Evolutionary conservation across 2,329 filamentous ascomycete species (phyloP).

Genomic region (Paecilomyces sp.): DNA sequence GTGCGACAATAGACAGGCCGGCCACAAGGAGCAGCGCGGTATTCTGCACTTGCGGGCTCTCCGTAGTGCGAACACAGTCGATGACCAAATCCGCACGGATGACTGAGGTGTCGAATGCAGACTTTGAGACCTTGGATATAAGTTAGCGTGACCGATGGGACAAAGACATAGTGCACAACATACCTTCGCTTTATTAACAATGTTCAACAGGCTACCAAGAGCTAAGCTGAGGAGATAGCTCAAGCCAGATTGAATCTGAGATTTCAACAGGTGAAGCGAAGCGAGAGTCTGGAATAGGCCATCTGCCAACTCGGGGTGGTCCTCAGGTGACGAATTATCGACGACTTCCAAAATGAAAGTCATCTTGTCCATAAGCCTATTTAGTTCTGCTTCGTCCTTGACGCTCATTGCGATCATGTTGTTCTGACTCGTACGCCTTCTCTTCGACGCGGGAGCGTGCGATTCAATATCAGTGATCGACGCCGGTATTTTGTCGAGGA

Average conservation of each 20-base stretch:
- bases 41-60: conserved; percentile 90
- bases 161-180: conserved; percentile 1
- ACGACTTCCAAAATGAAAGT: conserved; percentile 86
- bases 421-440: conserved; percentile 68
- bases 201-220: conserved; percentile 71
- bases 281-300: conserved; percentile 78
- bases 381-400: conserved; percentile 59
- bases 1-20: conserved; percentile 75
- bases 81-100: conserved; percentile 87
- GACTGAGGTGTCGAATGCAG: conserved; percentile 65
- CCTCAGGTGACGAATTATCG: conserved; percentile 68
- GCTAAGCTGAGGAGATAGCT: conserved; percentile 85
- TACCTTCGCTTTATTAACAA: conserved; percentile 68
- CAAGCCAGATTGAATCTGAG: conserved; percentile 74
- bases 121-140: conserved; percentile 14
- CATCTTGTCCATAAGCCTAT: conserved; percentile 62
- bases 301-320: conserved; percentile 67
- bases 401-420: conserved; percentile 57
- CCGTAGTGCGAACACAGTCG: conserved; percentile 85
- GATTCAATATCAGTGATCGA: conserved; percentile 62
- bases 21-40: conserved; percentile 82
- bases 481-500: conserved; percentile 67
- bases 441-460: conserved; percentile 67
- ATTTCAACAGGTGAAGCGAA: conserved; percentile 77
- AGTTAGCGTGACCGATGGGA: conserved; percentile 5